Base-by-base conservation (phyloP, 2,329 filamentous ascomycete genomes). In the Colletotrichum eremochloae region DNA sequence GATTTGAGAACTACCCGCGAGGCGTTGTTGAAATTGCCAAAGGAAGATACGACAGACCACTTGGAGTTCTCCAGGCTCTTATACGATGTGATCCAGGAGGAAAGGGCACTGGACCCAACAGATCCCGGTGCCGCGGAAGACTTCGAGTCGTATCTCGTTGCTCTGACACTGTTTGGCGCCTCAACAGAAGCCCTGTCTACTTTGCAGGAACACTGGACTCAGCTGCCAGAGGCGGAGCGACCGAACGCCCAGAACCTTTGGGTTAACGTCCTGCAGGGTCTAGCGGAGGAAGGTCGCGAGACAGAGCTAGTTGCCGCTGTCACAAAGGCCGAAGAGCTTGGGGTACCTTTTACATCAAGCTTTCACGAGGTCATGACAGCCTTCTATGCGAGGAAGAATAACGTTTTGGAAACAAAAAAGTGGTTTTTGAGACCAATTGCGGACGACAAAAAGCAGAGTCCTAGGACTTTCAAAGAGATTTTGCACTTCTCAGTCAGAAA, bases 351-450 rank as follows among this genome's bases (percentile, higher is more conserved):
- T 74, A 82, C 84, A 67, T 79, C 82, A 3, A 76, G 78, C 4
- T 79, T 90, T 63, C 87, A 91, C 75, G 79, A 85, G 69, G 79
- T 88, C 44, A 84, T 96, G 79, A 86, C 91, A 3, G 80, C 80
- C 0, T 92, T 92, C 75, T 94, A 91, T 76, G 88, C 91, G 1
- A 79, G 84, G 15, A 85, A 84, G 56, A 83, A 91, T 75, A 84
- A 90, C 58, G 78, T 92, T 5, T 79, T 85, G n/a, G 87, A 89
- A 73, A 91, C 91, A 3, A 91, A 92, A 77, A 79, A 84, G 15
- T 94, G 94, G 89, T 95, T 93, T 76, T 82, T 87, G 31, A 88
- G 87, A 73, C 84, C 87, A 1, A 82, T 91, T 4, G 77, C 81
- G 18, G 79, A 78, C 38, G 79, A 79, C 29, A 75, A 80, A 52